Percentiles rank a stretch among this genome's conserved stretches.
Conservation (phyloP, 2,329 filamentous ascomycete genomes). For the Exophiala aquamarina region DNA sequence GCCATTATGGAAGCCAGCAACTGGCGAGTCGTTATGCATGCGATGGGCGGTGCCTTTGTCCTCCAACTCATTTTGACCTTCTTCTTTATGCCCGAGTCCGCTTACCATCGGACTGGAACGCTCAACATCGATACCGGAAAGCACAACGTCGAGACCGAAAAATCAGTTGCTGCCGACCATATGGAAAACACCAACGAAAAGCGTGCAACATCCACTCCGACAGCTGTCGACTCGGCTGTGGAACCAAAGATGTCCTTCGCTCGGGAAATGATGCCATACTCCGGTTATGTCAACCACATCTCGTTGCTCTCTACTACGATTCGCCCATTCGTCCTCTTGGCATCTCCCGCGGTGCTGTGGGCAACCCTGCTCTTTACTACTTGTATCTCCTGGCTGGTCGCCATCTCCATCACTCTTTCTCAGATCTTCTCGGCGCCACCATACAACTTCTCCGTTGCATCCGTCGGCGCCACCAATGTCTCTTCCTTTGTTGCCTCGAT, state of each 20-base stretch:
- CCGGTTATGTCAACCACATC: slow-evolving; percentile 39
- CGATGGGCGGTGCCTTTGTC: slow-evolving; percentile 44
- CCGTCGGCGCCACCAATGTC: slow-evolving; percentile 35
- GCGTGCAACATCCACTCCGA: slow-evolving; percentile 1
- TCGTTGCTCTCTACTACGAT: slow-evolving; percentile 39
- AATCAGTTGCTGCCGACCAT: slow-evolving; percentile 27
- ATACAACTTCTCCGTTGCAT: slow-evolving; percentile 23
- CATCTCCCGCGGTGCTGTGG: slow-evolving; percentile 40
- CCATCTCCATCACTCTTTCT: slow-evolving; percentile 34
- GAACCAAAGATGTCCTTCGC: slow-evolving; percentile 28
- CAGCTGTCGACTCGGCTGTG: not conserved
- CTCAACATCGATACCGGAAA: slow-evolving; percentile 39
- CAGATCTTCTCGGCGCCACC: slow-evolving; percentile 40
- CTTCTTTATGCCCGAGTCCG: slow-evolving; percentile 46
- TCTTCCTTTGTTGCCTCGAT: slow-evolving; percentile 32
- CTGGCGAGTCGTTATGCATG: slow-evolving; percentile 36
- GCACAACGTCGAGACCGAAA: slow-evolving; percentile 28
- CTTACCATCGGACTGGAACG: slow-evolving; percentile 34
- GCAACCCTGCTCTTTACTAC: slow-evolving; percentile 41
- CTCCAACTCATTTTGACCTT: slow-evolving; percentile 39
- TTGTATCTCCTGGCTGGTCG: slow-evolving; percentile 36
- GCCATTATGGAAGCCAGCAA: slow-evolving; percentile 40
- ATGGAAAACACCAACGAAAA: slow-evolving; percentile 27
- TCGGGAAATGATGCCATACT: slow-evolving; percentile 36
- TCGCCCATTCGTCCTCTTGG: slow-evolving; percentile 38